phyloP scores from a whole-genome alignment of 192 early-diverging fungal genomes.

The Allomyces macrogynus region DNA sequence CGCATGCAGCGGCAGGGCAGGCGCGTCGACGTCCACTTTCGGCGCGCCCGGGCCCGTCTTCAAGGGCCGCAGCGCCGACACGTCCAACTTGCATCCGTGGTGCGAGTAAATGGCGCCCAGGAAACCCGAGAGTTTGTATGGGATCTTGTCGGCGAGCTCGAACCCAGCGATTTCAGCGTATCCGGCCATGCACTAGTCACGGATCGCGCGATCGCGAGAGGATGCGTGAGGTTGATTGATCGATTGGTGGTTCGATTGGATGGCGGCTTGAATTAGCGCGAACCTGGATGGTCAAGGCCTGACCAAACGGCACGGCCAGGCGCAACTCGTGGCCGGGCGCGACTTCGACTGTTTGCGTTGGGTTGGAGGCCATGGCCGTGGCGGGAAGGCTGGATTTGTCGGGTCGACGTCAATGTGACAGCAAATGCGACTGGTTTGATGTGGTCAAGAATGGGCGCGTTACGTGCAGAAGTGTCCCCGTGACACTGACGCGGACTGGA shows the following conservation, averaged over 20 bases:
- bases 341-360: not conserved
- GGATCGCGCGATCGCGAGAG: not conserved
- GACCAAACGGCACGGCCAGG: not conserved
- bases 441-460: too few species aligned
- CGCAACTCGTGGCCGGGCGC: not conserved
- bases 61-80: not conserved
- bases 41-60: not conserved
- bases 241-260: not conserved
- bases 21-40: not conserved
- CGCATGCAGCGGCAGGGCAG: not conserved
- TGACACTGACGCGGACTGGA: too few species aligned
- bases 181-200: not conserved
- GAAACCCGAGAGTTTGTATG: not conserved
- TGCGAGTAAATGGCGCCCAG: not conserved
- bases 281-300: not conserved
- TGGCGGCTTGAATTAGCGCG: not conserved
- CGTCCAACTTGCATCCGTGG: not conserved
- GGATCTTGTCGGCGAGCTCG: not conserved
- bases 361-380: not conserved
- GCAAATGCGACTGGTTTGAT: too few species aligned
- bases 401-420: too few species aligned
- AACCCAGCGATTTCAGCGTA: not conserved
- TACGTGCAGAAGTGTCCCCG: too few species aligned
- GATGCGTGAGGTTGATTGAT: not conserved
- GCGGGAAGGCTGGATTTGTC: not conserved